These are phyloP conservation scores for Aristolochia contorta DNA, from an alignment of 164 flowering plant genomes.

Conservation along the genomic window DNA sequence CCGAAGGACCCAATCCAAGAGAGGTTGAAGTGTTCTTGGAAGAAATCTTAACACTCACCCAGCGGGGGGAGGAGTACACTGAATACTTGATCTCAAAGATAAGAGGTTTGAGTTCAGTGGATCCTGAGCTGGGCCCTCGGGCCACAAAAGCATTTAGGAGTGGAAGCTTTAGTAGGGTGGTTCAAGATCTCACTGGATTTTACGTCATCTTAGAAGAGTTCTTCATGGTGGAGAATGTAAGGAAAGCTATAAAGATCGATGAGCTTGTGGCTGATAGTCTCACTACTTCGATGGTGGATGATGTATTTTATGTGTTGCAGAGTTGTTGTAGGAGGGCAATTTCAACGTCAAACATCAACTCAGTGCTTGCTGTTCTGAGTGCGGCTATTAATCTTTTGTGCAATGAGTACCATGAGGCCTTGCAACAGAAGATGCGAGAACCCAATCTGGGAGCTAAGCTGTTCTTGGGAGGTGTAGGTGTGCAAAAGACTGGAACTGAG, in stretches of 20 bases:
- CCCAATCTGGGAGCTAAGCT: constrained; percentile 74
- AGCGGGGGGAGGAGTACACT: constrained; percentile 80
- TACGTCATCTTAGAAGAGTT: constrained; percentile 87
- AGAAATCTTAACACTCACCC: constrained; percentile 67
- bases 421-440: constrained; percentile 81
- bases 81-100: constrained; percentile 86
- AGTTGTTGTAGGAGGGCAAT: constrained; percentile 84
- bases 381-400: constrained; percentile 68
- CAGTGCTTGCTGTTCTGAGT: constrained; percentile 70
- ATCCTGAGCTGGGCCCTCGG: constrained; percentile 69
- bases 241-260: constrained; percentile 86
- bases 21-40: constrained; percentile 78
- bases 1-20: constrained; percentile 88
- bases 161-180: constrained; percentile 65
- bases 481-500: constrained; percentile 80
- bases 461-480: constrained; percentile 82
- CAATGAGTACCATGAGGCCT: constrained; percentile 81
- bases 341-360: constrained; percentile 82
- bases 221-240: constrained; percentile 94
- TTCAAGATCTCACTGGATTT: constrained; percentile 82
- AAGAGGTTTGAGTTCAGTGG: constrained; percentile 61
- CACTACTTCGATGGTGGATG: constrained; percentile 95
- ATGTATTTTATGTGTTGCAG: constrained; percentile 90
- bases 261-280: constrained; percentile 85
- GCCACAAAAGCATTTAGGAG: constrained; percentile 82